These are phyloP conservation scores for Rhododendron molle DNA, from an alignment of 148 eudicot species.

Conservation along the genomic window DNA sequence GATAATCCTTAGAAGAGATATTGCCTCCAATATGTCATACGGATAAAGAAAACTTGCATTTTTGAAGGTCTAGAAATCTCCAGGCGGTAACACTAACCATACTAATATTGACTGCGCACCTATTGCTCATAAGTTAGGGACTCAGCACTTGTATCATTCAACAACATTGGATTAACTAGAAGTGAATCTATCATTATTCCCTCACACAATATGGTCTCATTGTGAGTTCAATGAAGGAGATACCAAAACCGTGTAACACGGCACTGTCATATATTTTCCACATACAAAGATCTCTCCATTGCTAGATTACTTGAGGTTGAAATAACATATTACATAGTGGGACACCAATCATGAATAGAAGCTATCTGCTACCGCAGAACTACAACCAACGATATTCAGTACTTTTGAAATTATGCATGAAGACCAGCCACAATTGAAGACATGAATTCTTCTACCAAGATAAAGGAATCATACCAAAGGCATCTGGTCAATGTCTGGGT, in stretches of 20 bases:
- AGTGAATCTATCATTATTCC: background rate
- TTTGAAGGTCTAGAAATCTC: background rate
- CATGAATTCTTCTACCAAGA: slow-evolving; percentile 6
- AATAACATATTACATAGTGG: background rate
- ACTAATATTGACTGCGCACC: background rate
- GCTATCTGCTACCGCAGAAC: background rate
- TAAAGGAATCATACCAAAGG: slow-evolving; percentile 44
- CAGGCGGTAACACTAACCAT: background rate
- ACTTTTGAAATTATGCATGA: background rate
- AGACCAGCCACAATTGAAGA: background rate
- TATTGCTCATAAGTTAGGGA: background rate
- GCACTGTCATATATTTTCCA: background rate
- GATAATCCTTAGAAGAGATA: background rate
- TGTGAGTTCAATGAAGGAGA: background rate
- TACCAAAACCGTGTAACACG: background rate
- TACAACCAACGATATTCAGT: background rate
- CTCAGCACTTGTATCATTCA: background rate
- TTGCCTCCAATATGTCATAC: background rate
- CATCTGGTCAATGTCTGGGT: slow-evolving; percentile 61
- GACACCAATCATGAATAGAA: background rate
- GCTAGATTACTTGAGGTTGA: background rate
- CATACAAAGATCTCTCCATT: background rate
- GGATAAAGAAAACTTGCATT: background rate
- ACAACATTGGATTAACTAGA: background rate
- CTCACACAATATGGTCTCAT: background rate